A percentile compares a stretch with the other conserved stretches of the same genome.
These are phyloP conservation scores for Gamsiella multidivaricata DNA, from an alignment of 192 early-diverging fungal species.

Conservation along the genomic window DNA sequence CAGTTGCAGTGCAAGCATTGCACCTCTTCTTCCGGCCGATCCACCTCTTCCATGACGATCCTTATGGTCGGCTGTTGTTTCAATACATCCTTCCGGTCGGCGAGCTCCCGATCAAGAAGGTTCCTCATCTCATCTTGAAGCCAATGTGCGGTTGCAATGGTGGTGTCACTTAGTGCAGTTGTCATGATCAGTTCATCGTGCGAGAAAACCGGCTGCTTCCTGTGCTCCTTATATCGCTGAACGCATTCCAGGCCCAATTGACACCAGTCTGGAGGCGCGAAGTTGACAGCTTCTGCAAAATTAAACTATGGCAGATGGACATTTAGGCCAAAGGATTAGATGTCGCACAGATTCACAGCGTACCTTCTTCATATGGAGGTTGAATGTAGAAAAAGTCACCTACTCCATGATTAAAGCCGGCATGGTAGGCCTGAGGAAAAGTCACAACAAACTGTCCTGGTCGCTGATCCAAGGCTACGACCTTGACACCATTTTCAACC, in stretches of 20 bases:
- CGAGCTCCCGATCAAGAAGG: conserved; percentile 31
- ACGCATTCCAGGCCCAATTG: conserved; percentile 82
- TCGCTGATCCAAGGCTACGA: conserved; percentile 85
- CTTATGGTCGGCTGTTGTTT: conserved; percentile 18
- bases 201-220: conserved; percentile 89
- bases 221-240: conserved; percentile 81
- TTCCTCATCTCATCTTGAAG: conserved; percentile 35
- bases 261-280: conserved; percentile 94
- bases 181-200: conserved; percentile 91
- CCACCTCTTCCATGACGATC: conserved; percentile 53
- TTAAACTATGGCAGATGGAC: conserved; percentile 78
- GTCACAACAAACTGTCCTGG: conserved; percentile 97
- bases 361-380: too few species aligned
- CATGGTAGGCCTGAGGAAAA: conserved; percentile 94
- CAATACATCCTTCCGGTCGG: conserved; percentile 4
- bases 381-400: conserved; percentile 24
- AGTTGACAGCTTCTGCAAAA: conserved; percentile 96
- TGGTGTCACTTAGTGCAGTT: conserved; percentile 57
- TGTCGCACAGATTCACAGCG: too few species aligned
- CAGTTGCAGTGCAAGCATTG: conserved; percentile 78
- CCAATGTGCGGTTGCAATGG: conserved; percentile 44
- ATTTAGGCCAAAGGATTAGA: background rate
- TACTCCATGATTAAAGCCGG: conserved; percentile 97
- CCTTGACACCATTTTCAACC: conserved; percentile 74
- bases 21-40: conserved; percentile 68